Conservation (phyloP, 2,329 filamentous ascomycete species). For the Coniochaeta pulveracea region DNA sequence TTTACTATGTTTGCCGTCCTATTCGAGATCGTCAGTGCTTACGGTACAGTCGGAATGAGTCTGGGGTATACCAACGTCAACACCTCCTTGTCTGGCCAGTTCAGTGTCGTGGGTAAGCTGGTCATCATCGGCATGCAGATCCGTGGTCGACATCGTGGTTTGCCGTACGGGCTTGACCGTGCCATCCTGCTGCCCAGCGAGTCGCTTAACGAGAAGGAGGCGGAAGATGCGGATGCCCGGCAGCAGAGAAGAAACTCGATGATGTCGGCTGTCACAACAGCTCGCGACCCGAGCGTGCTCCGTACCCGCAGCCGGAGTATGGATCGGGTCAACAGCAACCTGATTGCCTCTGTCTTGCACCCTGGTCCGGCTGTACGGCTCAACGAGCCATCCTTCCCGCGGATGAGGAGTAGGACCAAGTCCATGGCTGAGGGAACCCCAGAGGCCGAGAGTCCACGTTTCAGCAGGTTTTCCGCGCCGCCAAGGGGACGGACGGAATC, state of each 20-base stretch:
- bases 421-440: no score
- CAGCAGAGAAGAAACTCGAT: slow-evolving; percentile 21
- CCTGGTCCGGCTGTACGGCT: slow-evolving; percentile 34
- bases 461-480: no score
- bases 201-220: slow-evolving; percentile 40
- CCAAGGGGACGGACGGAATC: no score
- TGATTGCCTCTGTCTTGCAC: slow-evolving; percentile 34
- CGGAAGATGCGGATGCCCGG: slow-evolving; percentile 29
- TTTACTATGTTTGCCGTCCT: slow-evolving; percentile 61
- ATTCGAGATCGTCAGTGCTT: slow-evolving; percentile 83
- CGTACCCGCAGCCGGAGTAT: slow-evolving; percentile 26
- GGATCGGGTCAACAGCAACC: slow-evolving; percentile 27
- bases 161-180: slow-evolving; percentile 56
- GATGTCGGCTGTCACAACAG: slow-evolving; percentile 15
- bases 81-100: slow-evolving; percentile 73
- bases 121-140: slow-evolving; percentile 60
- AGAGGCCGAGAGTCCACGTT: no score
- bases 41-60: slow-evolving; percentile 87
- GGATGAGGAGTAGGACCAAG: no score
- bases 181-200: slow-evolving; percentile 49
- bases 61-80: slow-evolving; percentile 70
- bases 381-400: no score
- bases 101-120: slow-evolving; percentile 61
- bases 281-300: slow-evolving; percentile 15
- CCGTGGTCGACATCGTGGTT: slow-evolving; percentile 55